Evolutionary conservation across 768 basidiomycete genomes (phyloP).

Genomic region (Holtermannia corniformis): DNA sequence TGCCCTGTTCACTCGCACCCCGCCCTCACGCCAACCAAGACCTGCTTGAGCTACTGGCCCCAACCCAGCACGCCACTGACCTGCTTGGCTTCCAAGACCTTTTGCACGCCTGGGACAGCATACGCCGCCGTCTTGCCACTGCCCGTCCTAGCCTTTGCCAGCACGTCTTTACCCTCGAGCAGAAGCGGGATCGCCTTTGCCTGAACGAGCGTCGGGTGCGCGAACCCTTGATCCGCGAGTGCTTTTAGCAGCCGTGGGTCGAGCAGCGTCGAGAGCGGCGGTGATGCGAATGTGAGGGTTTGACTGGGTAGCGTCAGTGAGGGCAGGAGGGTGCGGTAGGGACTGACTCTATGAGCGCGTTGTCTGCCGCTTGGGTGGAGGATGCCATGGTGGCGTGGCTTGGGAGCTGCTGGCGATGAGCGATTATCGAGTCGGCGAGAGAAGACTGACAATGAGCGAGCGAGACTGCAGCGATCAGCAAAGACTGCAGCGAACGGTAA

Average conservation of each 20-base stretch:
- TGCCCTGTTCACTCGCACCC: too few species aligned
- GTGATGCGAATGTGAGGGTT: constrained; percentile 41
- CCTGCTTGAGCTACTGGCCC: too few species aligned
- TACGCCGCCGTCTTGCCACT: constrained; percentile 97
- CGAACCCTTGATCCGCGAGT: constrained; percentile 80
- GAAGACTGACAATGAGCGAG: too few species aligned
- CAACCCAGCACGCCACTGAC: too few species aligned
- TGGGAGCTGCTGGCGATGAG: too few species aligned
- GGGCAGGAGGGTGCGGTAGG: background rate
- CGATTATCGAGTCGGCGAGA: too few species aligned
- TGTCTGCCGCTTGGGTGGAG: background rate
- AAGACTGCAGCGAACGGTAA: too few species aligned
- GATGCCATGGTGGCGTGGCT: too few species aligned
- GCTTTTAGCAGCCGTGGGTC: constrained; percentile 78
- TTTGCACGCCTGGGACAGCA: constrained; percentile 81
- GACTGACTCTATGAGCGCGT: constrained; percentile 19
- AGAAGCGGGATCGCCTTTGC: constrained; percentile 84
- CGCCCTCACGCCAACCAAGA: too few species aligned
- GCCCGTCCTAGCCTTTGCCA: constrained; percentile 88
- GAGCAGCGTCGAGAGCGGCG: constrained; percentile 62
- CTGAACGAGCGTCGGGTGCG: constrained; percentile 85
- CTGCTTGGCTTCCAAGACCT: constrained; percentile 67
- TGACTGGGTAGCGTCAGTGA: constrained; percentile 6
- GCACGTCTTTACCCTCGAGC: constrained; percentile 74
- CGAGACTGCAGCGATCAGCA: too few species aligned